Evolutionary conservation across 2,329 filamentous ascomycete species (phyloP), one percentile per base, ranked within the genome.

Genomic region (Pestalotiopsis sp.): DNA sequence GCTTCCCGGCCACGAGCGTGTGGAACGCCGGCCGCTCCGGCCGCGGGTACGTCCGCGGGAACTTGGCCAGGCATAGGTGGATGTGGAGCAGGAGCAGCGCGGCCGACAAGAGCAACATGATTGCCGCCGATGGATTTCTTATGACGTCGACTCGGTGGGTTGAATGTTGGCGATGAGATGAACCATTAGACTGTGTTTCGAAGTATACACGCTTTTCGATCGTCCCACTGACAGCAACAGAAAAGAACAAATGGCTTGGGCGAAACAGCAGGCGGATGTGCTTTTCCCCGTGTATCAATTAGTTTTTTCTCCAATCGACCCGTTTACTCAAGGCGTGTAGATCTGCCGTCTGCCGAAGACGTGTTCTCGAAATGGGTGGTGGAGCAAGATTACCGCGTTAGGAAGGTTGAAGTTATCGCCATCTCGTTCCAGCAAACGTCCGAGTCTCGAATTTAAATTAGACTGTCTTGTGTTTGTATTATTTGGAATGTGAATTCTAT

Each of bases 351-450:
- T 52, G 45, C 17, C 45, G 20, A 52, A 52, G 17, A 12, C 27
- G 23, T 62, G 31, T 39, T 27, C 27, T 14, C 25, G 59, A 20
- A 13, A 36, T 27, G 59, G n/a, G 39, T n/a, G 13, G 41, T 64
- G 61, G 61, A 64, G 41, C 38, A 45, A 49, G 39, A 52, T 64
- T 36, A 31, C 61, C 61, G 39, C 41, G n/a, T 64, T 64, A 64
- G 61, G 61, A 45, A 64, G 61, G 61, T 64, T 64, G n/a, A 64
- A 49, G n/a, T 52, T 64, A 64, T 64, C 61, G 61, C 61, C 61
- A 64, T 52, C 61, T 49, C n/a, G 38, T 49, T 64, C 14, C 4
- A 64, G 61, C 41, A 31, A 36, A 52, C 61, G 20, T 31, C 61
- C 39, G 61, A 45, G 61, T 49, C 36, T 45, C 61, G 25, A 12